These are phyloP conservation scores for Russula vinacea DNA, from an alignment of 768 basidiomycete genomes.

Conservation along the genomic window DNA sequence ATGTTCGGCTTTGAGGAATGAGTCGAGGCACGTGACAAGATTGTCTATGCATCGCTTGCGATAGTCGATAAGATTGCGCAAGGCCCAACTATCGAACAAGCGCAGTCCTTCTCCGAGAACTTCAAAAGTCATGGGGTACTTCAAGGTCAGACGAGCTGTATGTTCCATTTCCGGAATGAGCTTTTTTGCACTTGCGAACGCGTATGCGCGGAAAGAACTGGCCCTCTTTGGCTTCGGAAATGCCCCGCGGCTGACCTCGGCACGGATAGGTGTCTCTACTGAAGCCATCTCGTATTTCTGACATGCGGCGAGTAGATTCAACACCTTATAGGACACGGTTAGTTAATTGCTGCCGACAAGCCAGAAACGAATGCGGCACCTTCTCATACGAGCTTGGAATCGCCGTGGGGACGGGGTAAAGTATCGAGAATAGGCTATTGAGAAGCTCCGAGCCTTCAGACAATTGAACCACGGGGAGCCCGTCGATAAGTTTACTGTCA, in stretches of 20 bases:
- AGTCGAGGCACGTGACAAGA: background rate
- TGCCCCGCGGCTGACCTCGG: background rate
- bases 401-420: conserved; percentile 9
- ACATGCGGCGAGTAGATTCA: background rate
- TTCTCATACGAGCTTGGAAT: conserved; percentile 5
- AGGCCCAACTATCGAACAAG: background rate
- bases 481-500: background rate
- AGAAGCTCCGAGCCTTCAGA: conserved; percentile 13
- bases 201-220: background rate
- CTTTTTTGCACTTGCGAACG: background rate
- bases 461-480: conserved; percentile 3
- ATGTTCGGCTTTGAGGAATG: background rate
- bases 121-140: background rate
- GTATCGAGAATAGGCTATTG: conserved; percentile 13
- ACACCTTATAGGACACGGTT: background rate
- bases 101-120: background rate
- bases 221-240: background rate
- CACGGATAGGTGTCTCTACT: background rate
- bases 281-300: background rate
- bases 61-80: background rate
- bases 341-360: conserved; percentile 4
- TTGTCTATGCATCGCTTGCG: background rate
- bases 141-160: background rate
- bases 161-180: background rate
- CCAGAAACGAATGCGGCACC: conserved; percentile 13